These are phyloP conservation scores for Globisporangium okanoganense DNA, from an alignment of 352 stramenopile species.

Conservation along the genomic window DNA sequence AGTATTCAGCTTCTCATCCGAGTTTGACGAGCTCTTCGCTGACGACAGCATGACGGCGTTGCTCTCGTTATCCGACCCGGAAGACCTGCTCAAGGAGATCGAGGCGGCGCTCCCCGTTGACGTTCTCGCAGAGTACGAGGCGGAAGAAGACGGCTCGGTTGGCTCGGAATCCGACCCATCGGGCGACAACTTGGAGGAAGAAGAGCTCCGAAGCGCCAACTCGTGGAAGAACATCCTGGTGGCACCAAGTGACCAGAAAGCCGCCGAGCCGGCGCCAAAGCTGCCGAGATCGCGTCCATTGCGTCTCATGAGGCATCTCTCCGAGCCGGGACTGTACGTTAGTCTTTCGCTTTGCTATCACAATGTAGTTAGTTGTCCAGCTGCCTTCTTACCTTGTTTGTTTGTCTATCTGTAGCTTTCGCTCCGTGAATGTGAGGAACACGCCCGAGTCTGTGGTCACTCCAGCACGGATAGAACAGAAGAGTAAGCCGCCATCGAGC, in stretches of 20 bases:
- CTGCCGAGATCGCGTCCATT: constrained; percentile 13
- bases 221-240: constrained; percentile 9
- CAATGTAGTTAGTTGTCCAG: too few relatives aligned
- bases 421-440: neutral
- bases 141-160: constrained; percentile 39
- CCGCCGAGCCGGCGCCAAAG: neutral
- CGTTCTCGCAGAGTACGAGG: constrained; percentile 28
- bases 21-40: constrained; percentile 32
- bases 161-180: constrained; percentile 76
- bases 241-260: neutral
- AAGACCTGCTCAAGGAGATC: constrained; percentile 68
- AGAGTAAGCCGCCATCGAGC: neutral
- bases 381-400: neutral
- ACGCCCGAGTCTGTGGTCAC: neutral
- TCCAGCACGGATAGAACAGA: neutral
- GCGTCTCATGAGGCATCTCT: constrained; percentile 29
- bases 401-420: constrained; percentile 1
- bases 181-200: constrained; percentile 60
- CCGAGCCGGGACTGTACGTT: constrained; percentile 32
- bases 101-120: constrained; percentile 54
- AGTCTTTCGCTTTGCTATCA: neutral
- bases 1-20: constrained; percentile 15
- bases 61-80: constrained; percentile 35
- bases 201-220: constrained; percentile 28
- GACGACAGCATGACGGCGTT: constrained; percentile 26